Base-by-base conservation (phyloP, 1,139 yeast genomes). In the Spencermartinsiella ligniputridi region DNA sequence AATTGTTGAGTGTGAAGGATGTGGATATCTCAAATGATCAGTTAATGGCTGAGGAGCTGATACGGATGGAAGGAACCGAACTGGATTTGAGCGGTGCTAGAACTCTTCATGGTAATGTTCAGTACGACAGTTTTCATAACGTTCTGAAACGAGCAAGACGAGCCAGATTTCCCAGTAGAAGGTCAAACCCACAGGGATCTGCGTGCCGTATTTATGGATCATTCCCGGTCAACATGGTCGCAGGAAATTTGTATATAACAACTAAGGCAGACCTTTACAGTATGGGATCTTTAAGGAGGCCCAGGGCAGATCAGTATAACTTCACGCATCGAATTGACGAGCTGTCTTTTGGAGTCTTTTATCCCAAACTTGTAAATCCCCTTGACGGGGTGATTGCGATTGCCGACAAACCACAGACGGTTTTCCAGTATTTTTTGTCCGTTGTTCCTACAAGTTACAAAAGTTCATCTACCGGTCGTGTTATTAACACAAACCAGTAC, bases 141-240 rank as follows among this genome's bases (percentile, higher is more conserved):
- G 58, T 58, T 16, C 44, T 57, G 27, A 49, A 47, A 39, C 42
- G 54, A 18, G 59, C 62, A 3, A 43, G 51, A 16, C 43, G 37
- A 35, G 44, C 88, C 85, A 75, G 52, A 76, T 85, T 39, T 68
- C 83, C 68, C 76, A 75, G 41, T 83, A 80, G 38, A 29, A 43
- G 48, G 19, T 35, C 37, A 16, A 36, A 29, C 15, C 45, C 53
- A 40, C 82, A 76, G 2, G 78, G 81, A 0, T 84, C 88, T 3
- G 94, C 95, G 2, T 92, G 99, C 63, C 88, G 92, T 52, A 78
- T 92, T 2, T 88, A 78, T 59, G 99, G 98, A 1, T 73, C 83
- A 0, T 74, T 92, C 41, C 94, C 95, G 0, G 92, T 92, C 2
- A 89, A 86, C 57, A 83, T 85, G 55, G 96, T 92, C 3, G 70